Base-by-base conservation (phyloP, 257 asterid species). In the Jaltomata sinuosa region DNA sequence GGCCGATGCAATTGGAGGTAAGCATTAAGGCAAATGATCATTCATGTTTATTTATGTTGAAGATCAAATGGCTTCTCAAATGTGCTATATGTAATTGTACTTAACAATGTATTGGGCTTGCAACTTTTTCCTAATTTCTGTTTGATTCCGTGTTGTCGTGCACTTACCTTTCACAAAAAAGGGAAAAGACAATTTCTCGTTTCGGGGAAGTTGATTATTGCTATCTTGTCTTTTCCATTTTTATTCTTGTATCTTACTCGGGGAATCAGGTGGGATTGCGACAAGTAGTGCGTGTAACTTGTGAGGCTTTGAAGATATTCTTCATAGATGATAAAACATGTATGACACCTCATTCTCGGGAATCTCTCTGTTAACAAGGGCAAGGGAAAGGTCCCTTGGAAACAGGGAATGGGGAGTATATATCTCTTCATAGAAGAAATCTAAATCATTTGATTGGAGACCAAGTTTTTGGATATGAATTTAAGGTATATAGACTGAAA, bases 1-100 rank as follows among this genome's bases (percentile, higher is more conserved):
- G 83, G 88, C 83, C 11, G 87, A 88, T 59, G 89, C 85, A 80
- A 55, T 71, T 80, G 86, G 79, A 69, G 97, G 97, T 92, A 84
- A 89, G 90, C 68, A 79, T 76, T 83, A 83, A 16, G 79, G 83
- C 64, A 68, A 54, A 71, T 71, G 55, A 84, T 47, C 3, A 50
- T 85, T 52, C 29, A 47, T 72, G 49, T 74, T 18, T 61, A 52
- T 55, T 79, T 25, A 9, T 40, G 54, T n/a, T 14, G 1, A 18
- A 25, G 8, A 22, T 52, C 71, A 42, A 45, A 31, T 29, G 11
- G 40, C 54, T 14, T 31, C 34, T 31, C 42, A 77, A 49, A 18
- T 49, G 19, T 0, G 29, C 18, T 77, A 42, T 29, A 77, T 77
- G 45, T 77, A 49, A 54, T 50, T 77, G 3, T 74, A 7, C 40